Conservation (phyloP, 2,329 filamentous ascomycete species). For the Waltergamsia citrina region DNA sequence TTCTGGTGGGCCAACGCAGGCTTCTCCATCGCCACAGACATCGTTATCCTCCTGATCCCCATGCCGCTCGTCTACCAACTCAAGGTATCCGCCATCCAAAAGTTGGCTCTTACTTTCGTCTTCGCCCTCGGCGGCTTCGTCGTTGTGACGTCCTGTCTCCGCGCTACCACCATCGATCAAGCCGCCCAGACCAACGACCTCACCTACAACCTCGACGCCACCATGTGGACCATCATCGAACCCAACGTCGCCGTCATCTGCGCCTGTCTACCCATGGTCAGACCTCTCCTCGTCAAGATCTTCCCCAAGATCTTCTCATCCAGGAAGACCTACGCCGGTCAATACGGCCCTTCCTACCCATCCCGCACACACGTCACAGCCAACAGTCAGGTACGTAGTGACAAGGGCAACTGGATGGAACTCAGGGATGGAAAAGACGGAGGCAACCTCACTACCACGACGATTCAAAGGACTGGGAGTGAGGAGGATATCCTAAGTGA, state of each 20-base stretch:
- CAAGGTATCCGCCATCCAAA: conserved; percentile 6
- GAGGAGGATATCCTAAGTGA: too few species aligned
- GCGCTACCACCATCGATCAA: conserved; percentile 6
- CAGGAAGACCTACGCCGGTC: neutral
- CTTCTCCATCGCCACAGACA: conserved; percentile 33
- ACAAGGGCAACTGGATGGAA: too few species aligned
- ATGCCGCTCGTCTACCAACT: conserved; percentile 19
- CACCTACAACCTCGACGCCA: conserved; percentile 3
- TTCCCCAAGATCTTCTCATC: neutral
- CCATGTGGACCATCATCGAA: conserved; percentile 10
- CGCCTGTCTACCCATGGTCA: neutral
- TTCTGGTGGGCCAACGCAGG: conserved; percentile 41
- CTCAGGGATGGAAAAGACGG: too few species aligned
- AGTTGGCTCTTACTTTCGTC: conserved; percentile 8
- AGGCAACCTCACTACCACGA: too few species aligned
- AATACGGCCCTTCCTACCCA: too few species aligned
- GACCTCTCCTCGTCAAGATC: neutral
- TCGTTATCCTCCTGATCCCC: conserved; percentile 20
- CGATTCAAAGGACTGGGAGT: too few species aligned
- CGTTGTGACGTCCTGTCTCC: conserved; percentile 9
- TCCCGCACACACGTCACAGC: too few species aligned
- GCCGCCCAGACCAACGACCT: conserved; percentile 5
- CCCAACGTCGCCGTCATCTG: conserved; percentile 6
- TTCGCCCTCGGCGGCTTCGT: conserved; percentile 9
- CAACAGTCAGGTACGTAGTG: too few species aligned